phyloP scores from a whole-genome alignment of 208 protist genomes.

The Acanthamoeba royreba region DNA sequence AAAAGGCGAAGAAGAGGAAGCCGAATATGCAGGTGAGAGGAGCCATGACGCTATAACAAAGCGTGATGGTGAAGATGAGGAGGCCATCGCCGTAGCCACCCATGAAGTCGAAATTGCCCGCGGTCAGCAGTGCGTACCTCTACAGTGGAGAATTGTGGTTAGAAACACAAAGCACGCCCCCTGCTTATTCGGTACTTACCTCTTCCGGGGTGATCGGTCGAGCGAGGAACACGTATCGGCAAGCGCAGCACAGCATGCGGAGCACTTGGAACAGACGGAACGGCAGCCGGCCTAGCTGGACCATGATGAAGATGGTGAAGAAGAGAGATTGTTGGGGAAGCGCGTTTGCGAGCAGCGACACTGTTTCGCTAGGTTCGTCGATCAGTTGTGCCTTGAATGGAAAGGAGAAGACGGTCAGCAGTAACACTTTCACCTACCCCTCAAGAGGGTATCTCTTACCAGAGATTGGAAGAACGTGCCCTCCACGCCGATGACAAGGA shows the following conservation, averaged over 20 bases:
- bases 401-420: not conserved
- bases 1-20: not conserved
- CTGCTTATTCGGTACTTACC: not conserved
- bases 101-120: not conserved
- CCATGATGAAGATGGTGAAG: conserved; percentile 25
- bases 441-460: not conserved
- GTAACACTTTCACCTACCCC: not conserved
- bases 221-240: not conserved
- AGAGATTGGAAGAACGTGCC: not conserved
- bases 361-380: not conserved
- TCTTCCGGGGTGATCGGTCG: not conserved
- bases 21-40: not conserved
- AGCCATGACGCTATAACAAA: conserved; percentile 34
- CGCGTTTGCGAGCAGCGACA: not conserved
- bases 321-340: conserved; percentile 4
- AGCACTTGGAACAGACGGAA: conserved; percentile 1
- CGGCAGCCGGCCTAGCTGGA: not conserved
- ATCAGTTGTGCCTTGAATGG: not conserved
- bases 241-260: not conserved
- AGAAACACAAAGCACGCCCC: too few species aligned
- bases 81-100: not conserved
- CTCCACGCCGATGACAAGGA: not conserved
- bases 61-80: conserved; percentile 31
- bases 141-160: not conserved
- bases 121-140: not conserved